Evolutionary conservation across 495 filamentous ascomycete genomes (phyloP).

Genomic region (Sabuloglossum arenarium): DNA sequence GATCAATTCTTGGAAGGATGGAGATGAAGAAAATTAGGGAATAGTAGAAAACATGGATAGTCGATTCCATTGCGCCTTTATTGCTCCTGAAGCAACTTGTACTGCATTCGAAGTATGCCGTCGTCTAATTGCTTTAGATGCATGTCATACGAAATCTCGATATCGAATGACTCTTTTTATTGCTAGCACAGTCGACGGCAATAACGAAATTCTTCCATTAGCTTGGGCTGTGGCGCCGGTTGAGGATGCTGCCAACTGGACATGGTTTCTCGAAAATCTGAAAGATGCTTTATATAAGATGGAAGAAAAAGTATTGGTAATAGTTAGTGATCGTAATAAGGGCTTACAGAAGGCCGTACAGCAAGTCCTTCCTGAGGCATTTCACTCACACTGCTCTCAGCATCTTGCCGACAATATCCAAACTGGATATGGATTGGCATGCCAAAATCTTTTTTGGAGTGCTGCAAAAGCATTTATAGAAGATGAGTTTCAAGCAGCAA

Average conservation of each 20-base stretch:
- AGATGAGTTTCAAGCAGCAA: background rate
- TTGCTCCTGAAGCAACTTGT: background rate
- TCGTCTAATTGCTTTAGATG: background rate
- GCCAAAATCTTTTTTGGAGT: background rate
- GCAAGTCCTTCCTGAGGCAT: background rate
- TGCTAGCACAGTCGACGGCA: background rate
- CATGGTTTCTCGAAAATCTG: background rate
- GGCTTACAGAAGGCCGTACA: background rate
- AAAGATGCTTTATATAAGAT: background rate
- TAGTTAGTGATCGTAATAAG: background rate
- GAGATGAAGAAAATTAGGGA: background rate
- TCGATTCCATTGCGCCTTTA: background rate
- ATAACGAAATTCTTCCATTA: background rate
- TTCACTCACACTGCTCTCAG: background rate
- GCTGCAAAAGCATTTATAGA: background rate
- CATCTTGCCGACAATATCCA: background rate
- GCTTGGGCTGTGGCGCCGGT: background rate
- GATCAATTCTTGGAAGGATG: background rate
- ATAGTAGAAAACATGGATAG: background rate
- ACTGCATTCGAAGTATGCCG: background rate
- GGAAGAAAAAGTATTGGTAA: background rate
- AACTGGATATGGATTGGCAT: background rate
- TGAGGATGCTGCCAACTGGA: background rate
- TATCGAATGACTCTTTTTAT: background rate
- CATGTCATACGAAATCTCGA: background rate